Evolutionary conservation across 177 flowering plant genomes (phyloP).

Genomic region (Vitis hybrid): DNA sequence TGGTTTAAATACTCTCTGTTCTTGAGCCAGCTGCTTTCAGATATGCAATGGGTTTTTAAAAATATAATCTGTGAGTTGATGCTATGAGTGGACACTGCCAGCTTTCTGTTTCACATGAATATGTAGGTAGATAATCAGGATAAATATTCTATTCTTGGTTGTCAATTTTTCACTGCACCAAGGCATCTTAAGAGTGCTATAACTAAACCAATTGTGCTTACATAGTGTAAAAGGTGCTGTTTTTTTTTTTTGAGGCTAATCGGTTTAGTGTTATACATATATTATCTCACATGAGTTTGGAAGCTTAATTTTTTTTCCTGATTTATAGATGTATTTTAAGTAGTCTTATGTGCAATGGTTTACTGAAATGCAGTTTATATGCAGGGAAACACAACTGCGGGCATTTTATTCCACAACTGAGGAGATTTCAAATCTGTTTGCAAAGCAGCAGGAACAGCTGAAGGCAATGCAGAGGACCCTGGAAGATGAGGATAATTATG

Average conservation of each 20-base stretch:
- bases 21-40: no score
- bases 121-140: background rate
- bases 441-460: constrained; percentile 94
- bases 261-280: no score
- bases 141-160: background rate
- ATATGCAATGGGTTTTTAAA: no score
- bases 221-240: background rate
- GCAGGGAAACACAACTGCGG: constrained; percentile 95
- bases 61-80: background rate
- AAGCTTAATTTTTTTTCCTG: background rate
- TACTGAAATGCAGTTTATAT: constrained; percentile 13
- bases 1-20: no score
- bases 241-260: no score
- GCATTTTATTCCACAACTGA: constrained; percentile 98
- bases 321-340: background rate
- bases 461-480: constrained; percentile 92
- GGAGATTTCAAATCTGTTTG: constrained; percentile 73
- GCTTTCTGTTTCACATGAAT: background rate
- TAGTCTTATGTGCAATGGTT: background rate
- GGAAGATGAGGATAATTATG: constrained; percentile 93
- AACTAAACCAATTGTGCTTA: background rate
- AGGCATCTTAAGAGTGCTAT: background rate
- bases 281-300: background rate
- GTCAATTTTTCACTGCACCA: background rate
- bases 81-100: background rate